A percentile compares a stretch with the other conserved stretches of the same genome.
Conservation (phyloP, 257 asterid genomes). For the Scutellaria galericulata region DNA sequence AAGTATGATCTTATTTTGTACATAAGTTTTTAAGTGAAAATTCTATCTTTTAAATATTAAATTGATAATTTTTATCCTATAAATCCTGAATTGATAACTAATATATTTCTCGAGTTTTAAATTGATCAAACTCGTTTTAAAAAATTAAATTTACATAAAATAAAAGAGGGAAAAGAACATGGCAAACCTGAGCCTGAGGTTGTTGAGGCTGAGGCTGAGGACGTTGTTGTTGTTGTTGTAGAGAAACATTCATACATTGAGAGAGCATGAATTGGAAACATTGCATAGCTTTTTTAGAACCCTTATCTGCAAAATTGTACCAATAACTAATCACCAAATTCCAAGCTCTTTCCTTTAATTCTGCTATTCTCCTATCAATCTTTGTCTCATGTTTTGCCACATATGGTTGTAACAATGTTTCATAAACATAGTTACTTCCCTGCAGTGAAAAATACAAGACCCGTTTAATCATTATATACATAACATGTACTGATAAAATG, state of each 20-base stretch:
- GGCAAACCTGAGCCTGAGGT: not conserved
- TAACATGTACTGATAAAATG: not conserved
- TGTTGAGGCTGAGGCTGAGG: constrained; percentile 36
- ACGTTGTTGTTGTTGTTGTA: constrained; percentile 18
- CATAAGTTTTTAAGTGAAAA: too few species aligned
- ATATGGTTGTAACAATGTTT: constrained; percentile 61
- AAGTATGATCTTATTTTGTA: too few species aligned
- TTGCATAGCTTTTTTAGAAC: constrained; percentile 55
- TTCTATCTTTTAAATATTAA: too few species aligned
- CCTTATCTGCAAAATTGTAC: constrained; percentile 63
- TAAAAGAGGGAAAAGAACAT: not conserved
- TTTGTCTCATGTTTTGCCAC: constrained; percentile 60
- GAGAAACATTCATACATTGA: constrained; percentile 40
- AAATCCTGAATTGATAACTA: too few species aligned
- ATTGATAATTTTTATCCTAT: too few species aligned
- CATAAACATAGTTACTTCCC: constrained; percentile 76
- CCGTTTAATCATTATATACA: not conserved
- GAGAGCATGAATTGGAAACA: constrained; percentile 52
- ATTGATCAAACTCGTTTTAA: too few species aligned
- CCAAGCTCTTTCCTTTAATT: constrained; percentile 67
- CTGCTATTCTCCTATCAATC: constrained; percentile 59
- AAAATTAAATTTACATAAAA: too few species aligned
- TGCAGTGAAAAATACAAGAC: constrained; percentile 9
- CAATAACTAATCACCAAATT: constrained; percentile 61
- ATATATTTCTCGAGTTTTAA: too few species aligned